Evolutionary conservation across 2,329 filamentous ascomycete species (phyloP), one percentile per base, ranked within the genome.

Genomic region (Fusarium nygamai): DNA sequence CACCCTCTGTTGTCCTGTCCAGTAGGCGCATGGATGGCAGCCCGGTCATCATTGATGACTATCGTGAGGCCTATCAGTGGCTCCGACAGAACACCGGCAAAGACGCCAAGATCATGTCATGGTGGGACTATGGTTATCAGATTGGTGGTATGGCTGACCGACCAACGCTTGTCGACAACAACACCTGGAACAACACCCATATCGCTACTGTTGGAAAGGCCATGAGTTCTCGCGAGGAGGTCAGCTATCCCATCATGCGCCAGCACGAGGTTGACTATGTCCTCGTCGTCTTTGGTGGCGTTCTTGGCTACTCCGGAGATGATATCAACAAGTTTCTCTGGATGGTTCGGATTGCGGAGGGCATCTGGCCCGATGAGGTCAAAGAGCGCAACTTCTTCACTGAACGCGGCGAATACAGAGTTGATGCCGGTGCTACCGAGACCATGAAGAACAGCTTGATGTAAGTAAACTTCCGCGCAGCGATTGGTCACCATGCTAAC

Each of bases 111-210:
- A 93, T 99, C 82, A 98, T 98, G 96, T 96, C 95, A 3, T 99
- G 96, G 96, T 99, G 96, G 96, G 96, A 99, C 83, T 99, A 99
- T 80, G 96, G 96, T 75, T 99, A 99, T 86, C 96, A 99, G 86
- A 99, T 99, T 83, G 96, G 96, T 86, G 96, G 96, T 76, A 99
- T 99, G 96, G 96, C 96, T 57, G 96, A 99, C 83, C 91, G 96
- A 62, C 96, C 96, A 39, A 99, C 96, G 3, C 88, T 99, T 39
- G 96, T 99, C 39, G 96, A 99, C 87, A 99, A 99, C 88, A 99
- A 99, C 86, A 99, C 96, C 5, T 99, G 96, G 96, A 99, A 99
- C 88, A 99, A 99, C 87, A 99, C 96, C 13, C 96, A 99, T 83
- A 99, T 99, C 84, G 96, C 96, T 61, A 99, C 96, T 20, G 96